Evolutionary conservation across 257 asterid species (phyloP).

Genomic region (Solanum lycopersicoides): DNA sequence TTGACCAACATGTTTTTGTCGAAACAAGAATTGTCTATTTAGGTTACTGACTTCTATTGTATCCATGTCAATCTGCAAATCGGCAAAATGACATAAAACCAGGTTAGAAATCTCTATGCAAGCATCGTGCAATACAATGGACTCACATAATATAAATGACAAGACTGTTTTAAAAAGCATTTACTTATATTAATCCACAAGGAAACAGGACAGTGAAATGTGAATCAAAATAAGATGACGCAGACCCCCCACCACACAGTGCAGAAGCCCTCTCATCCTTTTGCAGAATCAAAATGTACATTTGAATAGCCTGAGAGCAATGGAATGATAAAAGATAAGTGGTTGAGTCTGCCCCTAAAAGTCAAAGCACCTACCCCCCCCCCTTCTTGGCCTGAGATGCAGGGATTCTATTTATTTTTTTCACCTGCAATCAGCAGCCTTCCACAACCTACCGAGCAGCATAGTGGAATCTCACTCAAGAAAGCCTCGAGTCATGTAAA

Average conservation of each 20-base stretch:
- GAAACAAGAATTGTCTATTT: constrained; percentile 92
- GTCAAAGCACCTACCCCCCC: neutral
- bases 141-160: neutral
- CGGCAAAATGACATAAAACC: constrained; percentile 3
- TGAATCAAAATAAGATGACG: neutral
- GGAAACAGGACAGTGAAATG: neutral
- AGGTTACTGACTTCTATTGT: constrained; percentile 98
- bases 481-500: neutral
- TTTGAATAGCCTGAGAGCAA: neutral
- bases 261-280: neutral
- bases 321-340: neutral
- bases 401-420: neutral
- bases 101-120: neutral
- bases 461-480: neutral
- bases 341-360: neutral
- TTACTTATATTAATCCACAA: neutral
- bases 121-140: neutral
- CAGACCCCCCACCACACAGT: neutral
- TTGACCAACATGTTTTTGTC: constrained; percentile 91
- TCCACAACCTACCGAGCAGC: neutral
- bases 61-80: constrained; percentile 94
- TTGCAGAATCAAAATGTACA: neutral
- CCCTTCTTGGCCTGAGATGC: neutral
- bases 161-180: neutral
- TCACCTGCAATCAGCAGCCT: neutral